Conservation (phyloP, 2,329 filamentous ascomycete genomes). For the Fusarium tanahbumbuense region DNA sequence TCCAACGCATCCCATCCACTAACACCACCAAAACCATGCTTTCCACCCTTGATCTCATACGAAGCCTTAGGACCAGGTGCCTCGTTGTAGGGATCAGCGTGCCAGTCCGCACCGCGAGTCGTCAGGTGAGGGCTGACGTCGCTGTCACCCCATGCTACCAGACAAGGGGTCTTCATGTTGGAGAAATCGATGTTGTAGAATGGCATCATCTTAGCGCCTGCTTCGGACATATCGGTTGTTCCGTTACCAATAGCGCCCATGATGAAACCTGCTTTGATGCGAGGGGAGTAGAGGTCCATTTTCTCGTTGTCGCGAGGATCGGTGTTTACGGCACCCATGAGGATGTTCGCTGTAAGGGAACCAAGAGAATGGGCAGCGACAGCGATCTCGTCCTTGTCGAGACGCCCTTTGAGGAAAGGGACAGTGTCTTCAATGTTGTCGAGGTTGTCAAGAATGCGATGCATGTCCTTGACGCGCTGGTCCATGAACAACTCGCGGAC, state of each 20-base stretch:
- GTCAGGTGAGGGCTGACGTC: constrained; percentile 41
- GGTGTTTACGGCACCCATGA: constrained; percentile 41
- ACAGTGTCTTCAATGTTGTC: constrained; percentile 40
- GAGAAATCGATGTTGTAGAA: constrained; percentile 38
- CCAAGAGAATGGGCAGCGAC: constrained; percentile 46
- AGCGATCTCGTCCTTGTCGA: constrained; percentile 41
- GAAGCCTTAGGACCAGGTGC: constrained; percentile 37
- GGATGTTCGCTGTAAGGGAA: constrained; percentile 26
- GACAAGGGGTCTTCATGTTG: constrained; percentile 33
- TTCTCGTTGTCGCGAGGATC: constrained; percentile 36
- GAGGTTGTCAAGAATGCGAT: constrained; percentile 40
- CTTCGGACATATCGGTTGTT: constrained; percentile 23
- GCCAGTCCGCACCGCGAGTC: constrained; percentile 41
- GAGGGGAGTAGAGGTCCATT: constrained; percentile 22
- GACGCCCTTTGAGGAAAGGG: constrained; percentile 38
- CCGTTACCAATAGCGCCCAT: constrained; percentile 40
- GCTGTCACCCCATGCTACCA: constrained; percentile 43
- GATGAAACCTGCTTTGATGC: constrained; percentile 45
- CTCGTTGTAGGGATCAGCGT: constrained; percentile 38
- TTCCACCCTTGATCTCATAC: constrained; percentile 35
- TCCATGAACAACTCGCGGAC: constrained; percentile 40
- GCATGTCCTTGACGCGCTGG: constrained; percentile 39
- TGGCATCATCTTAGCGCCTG: constrained; percentile 29
- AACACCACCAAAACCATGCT: constrained; percentile 45
- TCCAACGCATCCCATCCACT: constrained; percentile 45